phyloP scores from a whole-genome alignment of 768 basidiomycete genomes.

The Termitomyces sp. region DNA sequence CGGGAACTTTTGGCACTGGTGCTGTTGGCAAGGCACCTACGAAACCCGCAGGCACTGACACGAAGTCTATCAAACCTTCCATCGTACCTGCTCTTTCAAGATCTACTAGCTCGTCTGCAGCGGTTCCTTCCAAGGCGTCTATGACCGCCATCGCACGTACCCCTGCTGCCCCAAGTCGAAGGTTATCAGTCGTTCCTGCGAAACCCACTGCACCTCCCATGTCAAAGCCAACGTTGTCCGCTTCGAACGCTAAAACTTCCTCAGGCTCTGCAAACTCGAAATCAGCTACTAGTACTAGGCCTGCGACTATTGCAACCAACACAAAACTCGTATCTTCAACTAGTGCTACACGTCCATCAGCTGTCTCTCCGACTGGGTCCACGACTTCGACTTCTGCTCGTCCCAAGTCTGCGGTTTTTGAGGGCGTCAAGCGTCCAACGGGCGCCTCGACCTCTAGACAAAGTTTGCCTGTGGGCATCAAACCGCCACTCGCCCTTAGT shows the following conservation, averaged over 20 bases:
- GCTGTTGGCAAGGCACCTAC: conserved; percentile 40
- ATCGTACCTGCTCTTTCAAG: conserved; percentile 30
- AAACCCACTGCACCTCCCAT: conserved; percentile 31
- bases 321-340: conserved; percentile 34
- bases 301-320: conserved; percentile 10
- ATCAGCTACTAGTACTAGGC: background rate
- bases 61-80: conserved; percentile 15
- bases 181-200: conserved; percentile 43
- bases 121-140: conserved; percentile 37
- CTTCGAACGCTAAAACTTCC: conserved; percentile 39
- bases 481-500: conserved; percentile 24
- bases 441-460: conserved; percentile 35
- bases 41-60: conserved; percentile 33
- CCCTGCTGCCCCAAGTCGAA: conserved; percentile 33
- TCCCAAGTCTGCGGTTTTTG: conserved; percentile 68
- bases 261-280: conserved; percentile 26
- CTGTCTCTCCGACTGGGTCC: conserved; percentile 55
- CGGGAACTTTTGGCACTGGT: conserved; percentile 65
- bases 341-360: conserved; percentile 41
- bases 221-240: conserved; percentile 34
- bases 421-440: conserved; percentile 51
- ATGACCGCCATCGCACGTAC: conserved; percentile 28
- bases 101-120: conserved; percentile 34
- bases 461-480: conserved; percentile 35
- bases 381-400: conserved; percentile 44